Evolutionary conservation across 2,329 filamentous ascomycete genomes (phyloP), one percentile per base, ranked within the genome.

Genomic region (Balansia obtecta): DNA sequence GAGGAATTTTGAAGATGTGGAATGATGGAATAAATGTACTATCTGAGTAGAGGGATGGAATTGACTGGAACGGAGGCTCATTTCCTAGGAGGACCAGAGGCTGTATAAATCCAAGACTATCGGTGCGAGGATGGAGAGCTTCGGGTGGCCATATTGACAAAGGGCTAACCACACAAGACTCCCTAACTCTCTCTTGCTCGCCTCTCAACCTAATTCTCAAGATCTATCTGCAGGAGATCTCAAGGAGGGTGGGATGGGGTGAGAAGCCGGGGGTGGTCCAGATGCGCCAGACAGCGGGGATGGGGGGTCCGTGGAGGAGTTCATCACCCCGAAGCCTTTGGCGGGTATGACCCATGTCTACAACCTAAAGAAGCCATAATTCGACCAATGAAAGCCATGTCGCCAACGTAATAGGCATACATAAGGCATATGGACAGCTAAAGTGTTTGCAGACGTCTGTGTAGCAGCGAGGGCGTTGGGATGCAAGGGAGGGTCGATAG

Each of bases 11-110:
- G 61, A 63, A 60, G 62, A 56, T 60, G 66, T 67, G 67, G 66
- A 68, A 68, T 68, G 64, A 64, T 63, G 63, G 64, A 63, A 67
- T 68, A 68, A 57, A 67, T 67, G 66, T 68, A 68, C 62, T 61
- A 60, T 62, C 58, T 55, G 59, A 59, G 56, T 53, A 59, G 63
- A 63, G 58, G 60, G 57, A 63, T 55, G 58, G 54, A 54, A 52
- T 56, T 52, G 59, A 68, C 66, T 69, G 67, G 67, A 67, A 69
- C 65, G 67, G 56, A 62, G 58, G 55, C 43, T 41, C 41, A 53
- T 56, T 54, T 56, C 55, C 56, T 50, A 52, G 63, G 59, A 61
- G 63, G 62, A 63, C 55, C 52, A 56, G 59, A 57, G 59, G 57
- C 54, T 62, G 61, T 65, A 66, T 67, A 66, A 65, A 65, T 64